Conservation (phyloP, 2,329 filamentous ascomycete genomes). For the Pseudogymnoascus sp. region DNA sequence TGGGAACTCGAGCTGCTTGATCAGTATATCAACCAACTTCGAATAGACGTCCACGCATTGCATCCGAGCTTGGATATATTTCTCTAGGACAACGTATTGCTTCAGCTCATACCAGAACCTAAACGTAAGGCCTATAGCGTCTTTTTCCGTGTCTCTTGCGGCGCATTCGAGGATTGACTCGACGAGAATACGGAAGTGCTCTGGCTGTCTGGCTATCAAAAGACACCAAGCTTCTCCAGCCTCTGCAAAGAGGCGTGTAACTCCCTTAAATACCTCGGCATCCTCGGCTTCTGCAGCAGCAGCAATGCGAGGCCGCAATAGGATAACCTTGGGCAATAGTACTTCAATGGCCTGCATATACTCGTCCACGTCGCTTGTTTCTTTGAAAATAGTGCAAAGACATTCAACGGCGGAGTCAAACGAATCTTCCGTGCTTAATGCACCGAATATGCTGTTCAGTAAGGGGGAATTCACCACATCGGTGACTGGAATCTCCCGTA, state of each 20-base stretch:
- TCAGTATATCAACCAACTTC: conserved; percentile 83
- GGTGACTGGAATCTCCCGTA: conserved; percentile 79
- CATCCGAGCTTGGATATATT: conserved; percentile 73
- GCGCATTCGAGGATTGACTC: conserved; percentile 90
- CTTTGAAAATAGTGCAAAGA: conserved; percentile 80
- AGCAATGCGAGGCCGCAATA: conserved; percentile 66
- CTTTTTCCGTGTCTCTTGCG: conserved; percentile 74
- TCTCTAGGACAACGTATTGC: conserved; percentile 85
- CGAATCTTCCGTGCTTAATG: conserved; percentile 64
- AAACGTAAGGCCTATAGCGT: conserved; percentile 90
- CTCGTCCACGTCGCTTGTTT: conserved; percentile 91
- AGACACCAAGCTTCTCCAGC: conserved; percentile 93
- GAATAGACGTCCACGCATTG: conserved; percentile 75
- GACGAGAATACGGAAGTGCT: conserved; percentile 74
- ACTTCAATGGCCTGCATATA: conserved; percentile 71
- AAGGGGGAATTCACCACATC: conserved; percentile 80
- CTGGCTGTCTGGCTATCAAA: conserved; percentile 74
- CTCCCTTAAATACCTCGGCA: conserved; percentile 71
- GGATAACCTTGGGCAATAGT: conserved; percentile 72
- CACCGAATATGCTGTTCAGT: conserved; percentile 70
- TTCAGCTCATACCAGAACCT: conserved; percentile 98
- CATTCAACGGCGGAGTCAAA: conserved; percentile 88
- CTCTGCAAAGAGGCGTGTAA: conserved; percentile 85
- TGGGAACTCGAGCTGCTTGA: conserved; percentile 83
- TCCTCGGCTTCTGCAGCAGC: conserved; percentile 74